phyloP scores from a whole-genome alignment of 352 stramenopile genomes.

The Pythium periplocum region DNA sequence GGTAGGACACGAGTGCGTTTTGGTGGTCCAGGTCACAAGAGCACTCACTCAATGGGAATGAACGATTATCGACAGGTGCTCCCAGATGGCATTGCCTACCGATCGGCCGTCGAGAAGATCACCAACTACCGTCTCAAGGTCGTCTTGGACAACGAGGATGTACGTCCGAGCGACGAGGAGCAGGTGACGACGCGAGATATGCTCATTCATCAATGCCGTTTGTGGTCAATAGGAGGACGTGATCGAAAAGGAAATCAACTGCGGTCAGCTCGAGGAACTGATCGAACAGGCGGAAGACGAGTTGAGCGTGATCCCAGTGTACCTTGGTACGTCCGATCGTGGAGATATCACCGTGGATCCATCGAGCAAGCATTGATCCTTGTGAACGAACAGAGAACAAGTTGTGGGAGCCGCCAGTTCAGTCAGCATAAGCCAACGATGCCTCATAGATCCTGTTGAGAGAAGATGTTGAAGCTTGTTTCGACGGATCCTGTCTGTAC shows the following conservation, averaged over 20 bases:
- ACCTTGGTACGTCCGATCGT: constrained; percentile 48
- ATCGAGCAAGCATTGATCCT: no score
- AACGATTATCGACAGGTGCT: constrained; percentile 30
- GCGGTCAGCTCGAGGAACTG: constrained; percentile 83
- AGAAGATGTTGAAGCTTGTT: no score
- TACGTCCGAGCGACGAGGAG: constrained; percentile 17
- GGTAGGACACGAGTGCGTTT: constrained; percentile 24
- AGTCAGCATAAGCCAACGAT: constrained; percentile 21
- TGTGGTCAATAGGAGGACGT: constrained; percentile 42
- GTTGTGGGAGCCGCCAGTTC: constrained; percentile 76
- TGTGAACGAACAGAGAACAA: constrained; percentile 54
- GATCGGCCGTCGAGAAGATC: constrained; percentile 76
- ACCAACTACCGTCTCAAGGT: constrained; percentile 83
- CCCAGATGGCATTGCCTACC: constrained; percentile 61
- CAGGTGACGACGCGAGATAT: not conserved
- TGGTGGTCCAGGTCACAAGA: constrained; percentile 1
- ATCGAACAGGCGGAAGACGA: constrained; percentile 86
- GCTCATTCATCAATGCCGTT: not conserved
- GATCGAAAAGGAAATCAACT: constrained; percentile 86
- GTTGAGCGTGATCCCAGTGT: constrained; percentile 80
- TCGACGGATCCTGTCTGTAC: no score
- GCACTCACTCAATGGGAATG: no score
- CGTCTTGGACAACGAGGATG: constrained; percentile 64
- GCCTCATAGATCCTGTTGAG: no score
- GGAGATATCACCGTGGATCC: no score